phyloP scores from a whole-genome alignment of 78 protist genomes.

The Tieghemostelium lacteum region DNA sequence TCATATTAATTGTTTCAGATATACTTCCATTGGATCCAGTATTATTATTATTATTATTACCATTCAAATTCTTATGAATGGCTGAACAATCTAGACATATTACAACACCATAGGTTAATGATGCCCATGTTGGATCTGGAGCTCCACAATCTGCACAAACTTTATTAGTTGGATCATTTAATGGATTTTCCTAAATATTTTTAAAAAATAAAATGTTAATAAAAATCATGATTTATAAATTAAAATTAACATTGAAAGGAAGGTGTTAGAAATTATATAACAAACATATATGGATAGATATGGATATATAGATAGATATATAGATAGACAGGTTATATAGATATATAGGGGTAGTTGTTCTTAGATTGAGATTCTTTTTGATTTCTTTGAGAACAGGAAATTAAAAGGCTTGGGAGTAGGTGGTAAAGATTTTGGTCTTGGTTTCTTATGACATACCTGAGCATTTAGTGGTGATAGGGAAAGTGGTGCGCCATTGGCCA shows the following conservation, averaged over 20 bases:
- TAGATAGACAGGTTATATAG: too few relatives aligned
- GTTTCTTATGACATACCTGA: background rate
- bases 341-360: too few relatives aligned
- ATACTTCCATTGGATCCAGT: conserved; percentile 17
- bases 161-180: background rate
- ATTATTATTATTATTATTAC: background rate
- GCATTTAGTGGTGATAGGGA: background rate
- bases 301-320: too few relatives aligned
- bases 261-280: too few relatives aligned
- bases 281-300: too few relatives aligned
- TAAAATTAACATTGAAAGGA: background rate
- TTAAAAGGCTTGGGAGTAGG: background rate
- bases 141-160: conserved; percentile 79
- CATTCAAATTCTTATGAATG: conserved; percentile 19
- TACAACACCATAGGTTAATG: conserved; percentile 53
- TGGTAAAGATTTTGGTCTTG: background rate
- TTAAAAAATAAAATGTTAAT: background rate
- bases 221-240: background rate
- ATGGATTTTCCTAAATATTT: background rate
- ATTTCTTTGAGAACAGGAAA: too few relatives aligned
- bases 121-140: conserved; percentile 64
- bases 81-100: conserved; percentile 73
- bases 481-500: background rate
- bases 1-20: too few relatives aligned
- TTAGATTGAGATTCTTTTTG: too few relatives aligned